Evolutionary conservation across 495 filamentous ascomycete species (phyloP).

Genomic region (Aspergillus ostianus): DNA sequence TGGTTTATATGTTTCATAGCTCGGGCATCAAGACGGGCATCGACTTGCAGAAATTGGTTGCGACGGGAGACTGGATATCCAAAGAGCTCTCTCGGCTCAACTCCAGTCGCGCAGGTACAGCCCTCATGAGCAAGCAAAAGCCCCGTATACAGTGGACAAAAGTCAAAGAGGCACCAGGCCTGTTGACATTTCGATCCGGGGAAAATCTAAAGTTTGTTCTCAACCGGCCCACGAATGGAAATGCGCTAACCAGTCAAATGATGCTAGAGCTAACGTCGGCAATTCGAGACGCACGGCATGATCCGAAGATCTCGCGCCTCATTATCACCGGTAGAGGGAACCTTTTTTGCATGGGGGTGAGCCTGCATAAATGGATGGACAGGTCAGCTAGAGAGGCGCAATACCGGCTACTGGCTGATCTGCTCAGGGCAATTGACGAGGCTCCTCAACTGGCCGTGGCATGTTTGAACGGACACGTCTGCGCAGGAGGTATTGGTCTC

Average conservation of each 20-base stretch:
- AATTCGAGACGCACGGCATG: conserved; percentile 18
- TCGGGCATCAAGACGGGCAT: conserved; percentile 39
- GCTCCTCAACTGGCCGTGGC: too few species aligned
- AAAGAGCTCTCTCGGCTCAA: conserved; percentile 22
- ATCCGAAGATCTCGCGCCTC: conserved; percentile 27
- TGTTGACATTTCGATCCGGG: conserved; percentile 22
- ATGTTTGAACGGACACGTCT: too few species aligned
- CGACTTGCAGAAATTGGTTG: conserved; percentile 30
- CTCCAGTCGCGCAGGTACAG: conserved; percentile 31
- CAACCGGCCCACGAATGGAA: conserved; percentile 34
- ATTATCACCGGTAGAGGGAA: conserved; percentile 32
- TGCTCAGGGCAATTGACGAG: too few species aligned
- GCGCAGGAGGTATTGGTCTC: too few species aligned
- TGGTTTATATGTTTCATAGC: conserved; percentile 42
- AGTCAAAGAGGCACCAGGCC: conserved; percentile 11
- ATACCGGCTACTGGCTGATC: too few species aligned
- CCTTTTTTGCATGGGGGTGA: conserved; percentile 46
- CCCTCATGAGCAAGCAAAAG: conserved; percentile 14
- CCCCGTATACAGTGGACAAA: conserved; percentile 12
- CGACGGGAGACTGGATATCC: conserved; percentile 42
- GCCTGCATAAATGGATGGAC: too few species aligned
- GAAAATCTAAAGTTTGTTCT: conserved; percentile 31
- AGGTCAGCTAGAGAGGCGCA: too few species aligned
- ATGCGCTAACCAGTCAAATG: conserved; percentile 33
- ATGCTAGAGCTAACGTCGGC: conserved; percentile 21